Evolutionary conservation across 306 rosid species (phyloP).

Genomic region (Amphicarpaea edgeworthii): DNA sequence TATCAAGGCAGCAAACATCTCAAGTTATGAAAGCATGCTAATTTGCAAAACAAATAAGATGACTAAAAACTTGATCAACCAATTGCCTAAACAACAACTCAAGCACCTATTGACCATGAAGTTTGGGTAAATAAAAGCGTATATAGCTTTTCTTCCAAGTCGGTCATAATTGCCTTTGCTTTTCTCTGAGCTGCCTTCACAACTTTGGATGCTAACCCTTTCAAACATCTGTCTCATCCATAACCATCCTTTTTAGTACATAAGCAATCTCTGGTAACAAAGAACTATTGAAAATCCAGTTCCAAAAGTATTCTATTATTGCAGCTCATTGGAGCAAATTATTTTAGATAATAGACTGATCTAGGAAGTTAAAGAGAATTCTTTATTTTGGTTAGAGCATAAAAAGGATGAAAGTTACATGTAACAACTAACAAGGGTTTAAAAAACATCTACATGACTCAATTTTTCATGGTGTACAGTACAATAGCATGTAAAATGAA

Average conservation of each 20-base stretch:
- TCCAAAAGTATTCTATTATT: constrained; percentile 3
- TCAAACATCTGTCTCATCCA: constrained; percentile 66
- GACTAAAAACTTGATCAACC: constrained; percentile 1
- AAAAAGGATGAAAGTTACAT: not conserved
- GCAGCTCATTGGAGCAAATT: not conserved
- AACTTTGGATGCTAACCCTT: constrained; percentile 87
- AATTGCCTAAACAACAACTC: constrained; percentile 28
- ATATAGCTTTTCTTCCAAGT: constrained; percentile 79
- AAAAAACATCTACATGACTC: constrained; percentile 16
- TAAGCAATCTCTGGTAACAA: constrained; percentile 11
- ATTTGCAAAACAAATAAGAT: constrained; percentile 36
- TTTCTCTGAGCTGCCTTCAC: constrained; percentile 59
- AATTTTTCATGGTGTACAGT: constrained; percentile 25
- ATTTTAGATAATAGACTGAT: not conserved
- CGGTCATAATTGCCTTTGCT: constrained; percentile 62
- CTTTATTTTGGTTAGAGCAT: not conserved
- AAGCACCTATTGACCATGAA: constrained; percentile 93
- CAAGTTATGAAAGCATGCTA: constrained; percentile 15
- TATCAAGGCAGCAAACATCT: constrained; percentile 42
- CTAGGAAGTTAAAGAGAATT: not conserved
- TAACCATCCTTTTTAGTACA: constrained; percentile 42
- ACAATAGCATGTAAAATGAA: constrained; percentile 11
- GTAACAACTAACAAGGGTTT: not conserved
- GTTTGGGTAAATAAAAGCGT: constrained; percentile 87
- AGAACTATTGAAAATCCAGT: constrained; percentile 33